Evolutionary conservation across 495 filamentous ascomycete species (phyloP), one percentile per base, ranked within the genome.

Genomic region (Acidomyces sp.): DNA sequence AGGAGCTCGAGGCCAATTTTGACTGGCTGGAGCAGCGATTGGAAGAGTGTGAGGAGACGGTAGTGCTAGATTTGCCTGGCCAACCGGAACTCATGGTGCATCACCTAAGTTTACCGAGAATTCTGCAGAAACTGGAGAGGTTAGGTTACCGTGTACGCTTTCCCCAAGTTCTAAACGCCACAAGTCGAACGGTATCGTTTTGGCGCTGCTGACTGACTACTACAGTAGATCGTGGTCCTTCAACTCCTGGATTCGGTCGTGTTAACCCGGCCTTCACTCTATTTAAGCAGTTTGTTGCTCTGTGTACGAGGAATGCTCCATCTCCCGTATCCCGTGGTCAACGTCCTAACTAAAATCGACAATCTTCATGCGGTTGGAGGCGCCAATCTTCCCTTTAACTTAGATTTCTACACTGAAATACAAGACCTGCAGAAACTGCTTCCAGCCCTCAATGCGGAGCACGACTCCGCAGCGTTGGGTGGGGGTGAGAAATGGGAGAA

Each of bases 361-460:
- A 92, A 90, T 47, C 65, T 96, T 22, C 64, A 70, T 9, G 70
- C 72, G 49, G 31, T 51, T 1, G 48, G 48, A 13, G 94, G 93
- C 55, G 71, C 78, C 29, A 72, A 78, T 6, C 74, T 96, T 0
- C 82, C 85, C 0, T 95, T 97, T 67, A 87, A 88, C 50, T 72
- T 97, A 25, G 85, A 94, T 48, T 97, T 76, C 58, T 97, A 96
- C 62, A 94, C 90, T 37, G 90, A 97, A 55, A 86, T 95, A n/a
- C 85, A 96, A 61, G 85, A 93, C 42, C 75, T 97, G 4, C 68
- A 68, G 2, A 82, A 93, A 48, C 73, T 97, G 13, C 68, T 90
- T 6, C 85, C 88, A 0, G 66, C 78, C 34, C 74, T 97, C 10
- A 72, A 79, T 44, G 66, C 67, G 17, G 75, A 56, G 39, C 43